Base-by-base conservation (phyloP, 805 yeast genomes). In the Yamadazyma ubonensis region DNA sequence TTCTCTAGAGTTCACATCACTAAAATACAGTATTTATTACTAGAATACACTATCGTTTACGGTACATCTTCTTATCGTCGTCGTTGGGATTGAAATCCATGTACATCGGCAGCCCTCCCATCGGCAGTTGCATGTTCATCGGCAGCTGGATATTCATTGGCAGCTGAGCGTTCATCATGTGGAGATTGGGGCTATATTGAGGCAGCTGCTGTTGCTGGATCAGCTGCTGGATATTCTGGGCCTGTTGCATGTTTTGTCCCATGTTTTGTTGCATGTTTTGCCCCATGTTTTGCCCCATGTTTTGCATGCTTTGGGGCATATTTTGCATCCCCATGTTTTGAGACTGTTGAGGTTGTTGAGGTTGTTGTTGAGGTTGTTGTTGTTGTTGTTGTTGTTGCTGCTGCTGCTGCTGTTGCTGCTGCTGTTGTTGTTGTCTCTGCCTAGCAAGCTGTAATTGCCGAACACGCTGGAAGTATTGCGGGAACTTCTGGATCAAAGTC, bases 401-500 rank as follows among this genome's bases (percentile, higher is more conserved):
- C 28, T 42, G 50, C 31, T 51, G 48, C 32, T 40, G 50, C 26
- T 41, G 50, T 22, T 30, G 36, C 25, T 32, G 37, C 10, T 26
- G 44, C 21, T 35, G 46, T 27, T 43, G 44, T 21, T 39, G 42
- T 10, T 33, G 33, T 40, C 43, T 33, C 28, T 39, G 43, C 14
- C 43, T 30, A 18, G 43, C 43, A 14, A 59, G 33, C 41, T 65
- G 71, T 25, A 61, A 54, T 36, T 63, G 68, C n/a, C 63, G 52
- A 22, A 66, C 53, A 32, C 67, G 50, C 41, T 65, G 70, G 46
- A 64, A 66, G 42, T 66, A 65, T 3, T 52, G 44, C 1, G 70
- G 70, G 47, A 61, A 66, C 38, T 61, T 55, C 43, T 63, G 70
- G 5, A 64, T 33, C 42, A 66, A 49, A 32, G 63, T 67, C 30